These are phyloP conservation scores for Pneumocystis sp. DNA, from an alignment of 1,139 yeast genomes.

Conservation along the genomic window DNA sequence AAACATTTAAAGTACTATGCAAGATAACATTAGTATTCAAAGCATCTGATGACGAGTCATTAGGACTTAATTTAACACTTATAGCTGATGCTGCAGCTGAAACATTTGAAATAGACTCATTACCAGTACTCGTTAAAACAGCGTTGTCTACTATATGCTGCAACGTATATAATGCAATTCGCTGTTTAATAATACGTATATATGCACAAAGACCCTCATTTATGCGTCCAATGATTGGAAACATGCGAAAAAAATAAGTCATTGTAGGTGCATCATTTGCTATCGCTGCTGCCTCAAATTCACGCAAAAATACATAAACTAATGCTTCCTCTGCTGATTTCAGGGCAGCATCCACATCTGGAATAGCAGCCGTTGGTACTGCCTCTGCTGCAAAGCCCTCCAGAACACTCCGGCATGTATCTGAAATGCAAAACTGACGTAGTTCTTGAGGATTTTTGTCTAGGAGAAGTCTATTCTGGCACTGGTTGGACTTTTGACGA, in stretches of 20 bases:
- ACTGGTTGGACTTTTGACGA: too few species aligned
- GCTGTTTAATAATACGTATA: conserved; percentile 70
- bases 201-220: conserved; percentile 64
- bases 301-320: conserved; percentile 40
- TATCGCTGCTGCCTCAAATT: conserved; percentile 57
- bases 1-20: too few species aligned
- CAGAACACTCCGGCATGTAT: background rate
- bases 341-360: conserved; percentile 46
- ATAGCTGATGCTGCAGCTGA: too few species aligned
- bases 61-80: too few species aligned
- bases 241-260: conserved; percentile 67
- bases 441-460: too few species aligned
- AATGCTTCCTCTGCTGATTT: conserved; percentile 45
- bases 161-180: conserved; percentile 52
- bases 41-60: too few species aligned
- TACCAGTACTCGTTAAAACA: background rate
- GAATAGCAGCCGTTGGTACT: conserved; percentile 85
- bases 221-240: conserved; percentile 69
- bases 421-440: background rate
- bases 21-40: too few species aligned
- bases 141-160: background rate
- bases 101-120: background rate
- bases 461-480: background rate
- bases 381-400: conserved; percentile 50
- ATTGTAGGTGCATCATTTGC: conserved; percentile 51